These are phyloP conservation scores for Phoma sp. DNA, from an alignment of 2,329 filamentous ascomycete genomes.

Conservation along the genomic window DNA sequence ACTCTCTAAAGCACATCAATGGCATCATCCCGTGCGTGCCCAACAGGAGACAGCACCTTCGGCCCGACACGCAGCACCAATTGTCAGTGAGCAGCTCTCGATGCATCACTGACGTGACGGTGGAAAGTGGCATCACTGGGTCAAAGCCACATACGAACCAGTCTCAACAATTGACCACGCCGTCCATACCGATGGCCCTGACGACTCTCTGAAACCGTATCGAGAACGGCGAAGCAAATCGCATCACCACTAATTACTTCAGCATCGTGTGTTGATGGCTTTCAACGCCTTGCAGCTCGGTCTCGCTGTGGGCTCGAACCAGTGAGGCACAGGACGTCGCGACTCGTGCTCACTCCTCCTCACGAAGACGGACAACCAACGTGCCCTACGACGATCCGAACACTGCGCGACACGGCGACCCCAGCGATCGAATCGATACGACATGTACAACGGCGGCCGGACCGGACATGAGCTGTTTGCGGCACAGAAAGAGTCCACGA, in stretches of 20 bases:
- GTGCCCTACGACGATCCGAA: background rate
- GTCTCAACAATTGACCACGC: background rate
- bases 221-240: background rate
- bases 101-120: background rate
- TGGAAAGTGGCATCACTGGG: background rate
- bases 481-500: background rate
- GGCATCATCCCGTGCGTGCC: background rate
- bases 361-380: background rate
- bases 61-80: background rate
- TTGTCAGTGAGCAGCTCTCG: conserved; percentile 2
- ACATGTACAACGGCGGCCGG: background rate
- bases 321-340: background rate
- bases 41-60: background rate
- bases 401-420: background rate
- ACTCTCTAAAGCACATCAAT: background rate
- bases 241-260: background rate
- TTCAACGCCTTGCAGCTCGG: background rate
- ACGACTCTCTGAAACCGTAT: background rate
- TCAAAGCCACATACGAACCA: background rate
- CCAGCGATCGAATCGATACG: background rate
- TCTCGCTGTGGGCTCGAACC: background rate
- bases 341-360: background rate
- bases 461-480: background rate
- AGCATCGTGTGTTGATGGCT: background rate
- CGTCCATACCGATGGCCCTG: background rate